A percentile compares a stretch with the other conserved stretches of the same genome.
Evolutionary conservation across 2,329 filamentous ascomycete species (phyloP).

Genomic region (Colletotrichum tabaci): DNA sequence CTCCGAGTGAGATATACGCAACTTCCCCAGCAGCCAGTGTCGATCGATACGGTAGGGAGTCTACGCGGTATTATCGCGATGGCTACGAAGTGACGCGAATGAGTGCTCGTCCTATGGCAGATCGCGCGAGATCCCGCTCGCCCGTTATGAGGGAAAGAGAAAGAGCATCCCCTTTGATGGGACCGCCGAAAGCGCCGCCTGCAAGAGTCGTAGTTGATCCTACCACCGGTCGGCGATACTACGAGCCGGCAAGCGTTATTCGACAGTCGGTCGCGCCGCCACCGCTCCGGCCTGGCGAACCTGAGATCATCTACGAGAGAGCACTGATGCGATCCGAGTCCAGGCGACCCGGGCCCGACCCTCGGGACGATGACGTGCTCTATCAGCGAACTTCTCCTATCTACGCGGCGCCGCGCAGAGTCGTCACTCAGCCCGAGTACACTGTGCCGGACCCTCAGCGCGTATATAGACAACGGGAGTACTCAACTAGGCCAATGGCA

Average conservation of each 20-base stretch:
- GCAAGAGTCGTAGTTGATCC: slow-evolving; percentile 82
- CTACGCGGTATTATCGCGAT: slow-evolving; percentile 61
- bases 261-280: slow-evolving; percentile 70
- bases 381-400: slow-evolving; percentile 68
- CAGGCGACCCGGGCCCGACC: slow-evolving; percentile 62
- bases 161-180: slow-evolving; percentile 63
- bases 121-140: slow-evolving; percentile 65
- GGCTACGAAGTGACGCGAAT: slow-evolving; percentile 59
- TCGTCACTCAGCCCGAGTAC: slow-evolving; percentile 75
- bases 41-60: slow-evolving; percentile 58
- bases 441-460: slow-evolving; percentile 65
- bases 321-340: slow-evolving; percentile 66
- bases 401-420: slow-evolving; percentile 65
- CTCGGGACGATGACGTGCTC: slow-evolving; percentile 66
- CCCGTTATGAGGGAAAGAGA: slow-evolving; percentile 62
- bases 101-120: slow-evolving; percentile 64
- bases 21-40: slow-evolving; percentile 60
- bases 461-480: slow-evolving; percentile 71
- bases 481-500: slow-evolving; percentile 65
- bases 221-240: slow-evolving; percentile 85
- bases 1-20: slow-evolving; percentile 55
- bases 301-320: slow-evolving; percentile 77
- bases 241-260: slow-evolving; percentile 65
- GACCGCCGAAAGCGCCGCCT: slow-evolving; percentile 66
- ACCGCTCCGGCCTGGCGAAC: slow-evolving; percentile 57